Conservation (phyloP, 2,329 filamentous ascomycete genomes). For the Plenodomus lindquistii region DNA sequence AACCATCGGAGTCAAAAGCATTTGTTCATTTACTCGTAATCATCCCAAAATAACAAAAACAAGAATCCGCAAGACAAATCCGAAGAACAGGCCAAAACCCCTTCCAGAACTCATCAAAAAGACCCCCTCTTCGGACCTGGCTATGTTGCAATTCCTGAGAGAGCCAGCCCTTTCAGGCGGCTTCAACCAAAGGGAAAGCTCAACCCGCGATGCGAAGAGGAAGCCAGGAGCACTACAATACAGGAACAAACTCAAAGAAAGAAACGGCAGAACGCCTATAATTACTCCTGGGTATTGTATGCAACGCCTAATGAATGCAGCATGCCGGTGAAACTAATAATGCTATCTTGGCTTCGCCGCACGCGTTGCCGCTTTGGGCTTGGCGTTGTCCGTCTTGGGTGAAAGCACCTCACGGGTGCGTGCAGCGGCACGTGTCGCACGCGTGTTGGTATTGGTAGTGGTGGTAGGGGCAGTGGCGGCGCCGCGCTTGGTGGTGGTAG, state of each 20-base stretch:
- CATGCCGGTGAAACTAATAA: conserved; percentile 13
- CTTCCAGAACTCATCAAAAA: background rate
- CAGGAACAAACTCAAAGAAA: background rate
- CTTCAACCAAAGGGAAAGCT: conserved; percentile 15
- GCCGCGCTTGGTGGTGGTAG: conserved; percentile 14
- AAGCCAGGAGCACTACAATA: conserved; percentile 1
- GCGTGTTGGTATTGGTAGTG: conserved; percentile 18
- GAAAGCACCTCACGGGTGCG: conserved; percentile 21
- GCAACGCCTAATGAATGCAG: conserved; percentile 18
- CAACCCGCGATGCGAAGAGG: conserved; percentile 13
- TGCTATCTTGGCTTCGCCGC: conserved; percentile 23
- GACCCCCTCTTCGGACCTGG: conserved; percentile 11
- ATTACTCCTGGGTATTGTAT: background rate
- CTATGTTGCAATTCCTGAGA: conserved; percentile 13
- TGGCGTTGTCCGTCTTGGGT: conserved; percentile 26
- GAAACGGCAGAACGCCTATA: background rate
- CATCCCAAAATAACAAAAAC: background rate
- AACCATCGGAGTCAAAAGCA: background rate
- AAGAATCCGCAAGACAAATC: background rate
- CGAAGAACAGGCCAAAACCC: background rate
- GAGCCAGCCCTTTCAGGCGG: conserved; percentile 21
- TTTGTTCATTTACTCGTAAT: background rate
- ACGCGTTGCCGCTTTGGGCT: conserved; percentile 23
- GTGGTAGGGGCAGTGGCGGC: conserved; percentile 4
- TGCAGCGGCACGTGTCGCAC: conserved; percentile 26